phyloP scores from a whole-genome alignment of 768 basidiomycete species.

The Leucocoprinus leucothites region DNA sequence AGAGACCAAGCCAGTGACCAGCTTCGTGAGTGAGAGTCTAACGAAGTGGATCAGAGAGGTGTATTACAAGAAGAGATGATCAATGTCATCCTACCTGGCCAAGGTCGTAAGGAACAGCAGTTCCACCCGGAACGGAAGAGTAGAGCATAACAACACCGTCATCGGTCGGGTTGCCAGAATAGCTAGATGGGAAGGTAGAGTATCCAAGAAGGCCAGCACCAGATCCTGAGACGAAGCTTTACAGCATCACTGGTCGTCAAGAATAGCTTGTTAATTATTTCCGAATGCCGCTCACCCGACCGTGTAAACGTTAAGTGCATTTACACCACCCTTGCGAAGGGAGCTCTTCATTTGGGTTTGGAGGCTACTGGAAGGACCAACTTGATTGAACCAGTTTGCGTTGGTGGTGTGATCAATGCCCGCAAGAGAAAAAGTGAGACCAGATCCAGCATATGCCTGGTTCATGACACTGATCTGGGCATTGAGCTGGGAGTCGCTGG shows the following conservation, averaged over 20 bases:
- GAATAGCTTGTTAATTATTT: background rate
- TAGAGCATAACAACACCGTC: slow-evolving; percentile 47
- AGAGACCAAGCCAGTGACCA: slow-evolving; percentile 61
- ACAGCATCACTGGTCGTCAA: background rate
- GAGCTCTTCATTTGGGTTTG: slow-evolving; percentile 48
- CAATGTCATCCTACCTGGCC: slow-evolving; percentile 26
- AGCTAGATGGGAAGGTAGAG: slow-evolving; percentile 48
- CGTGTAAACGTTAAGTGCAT: slow-evolving; percentile 47
- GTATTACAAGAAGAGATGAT: background rate
- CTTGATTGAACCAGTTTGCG: slow-evolving; percentile 45
- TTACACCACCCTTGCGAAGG: slow-evolving; percentile 37
- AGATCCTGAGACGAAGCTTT: slow-evolving; percentile 34
- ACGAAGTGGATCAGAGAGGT: slow-evolving; percentile 10
- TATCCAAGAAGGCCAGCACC: slow-evolving; percentile 49
- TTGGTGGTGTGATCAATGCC: slow-evolving; percentile 39
- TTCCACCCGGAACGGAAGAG: slow-evolving; percentile 43
- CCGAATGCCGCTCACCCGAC: slow-evolving; percentile 35
- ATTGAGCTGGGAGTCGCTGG: slow-evolving; percentile 33
- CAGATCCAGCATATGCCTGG: slow-evolving; percentile 32
- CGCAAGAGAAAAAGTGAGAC: slow-evolving; percentile 38
- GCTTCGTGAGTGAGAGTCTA: slow-evolving; percentile 53
- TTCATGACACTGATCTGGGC: slow-evolving; percentile 40
- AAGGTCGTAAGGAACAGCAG: slow-evolving; percentile 38
- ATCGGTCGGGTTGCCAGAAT: slow-evolving; percentile 35
- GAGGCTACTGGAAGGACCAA: slow-evolving; percentile 27